Base-by-base conservation (phyloP, 1,284 basidiomycete genomes). In the Cryptococcus deneoformans region DNA sequence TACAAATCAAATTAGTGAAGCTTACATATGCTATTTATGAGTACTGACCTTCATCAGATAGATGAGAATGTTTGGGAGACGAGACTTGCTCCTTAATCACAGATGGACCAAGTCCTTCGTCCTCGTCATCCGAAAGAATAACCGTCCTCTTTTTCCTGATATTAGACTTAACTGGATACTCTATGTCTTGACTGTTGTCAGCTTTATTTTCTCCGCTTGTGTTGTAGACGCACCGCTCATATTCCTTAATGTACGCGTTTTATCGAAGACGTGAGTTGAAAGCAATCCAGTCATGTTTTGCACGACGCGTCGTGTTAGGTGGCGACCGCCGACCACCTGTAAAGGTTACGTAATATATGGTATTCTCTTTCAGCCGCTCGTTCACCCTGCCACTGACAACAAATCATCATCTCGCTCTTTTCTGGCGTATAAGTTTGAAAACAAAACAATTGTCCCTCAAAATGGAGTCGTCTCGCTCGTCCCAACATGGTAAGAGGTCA, bases 61-160 rank as follows among this genome's bases (percentile, higher is more conserved):
- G 36, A 57, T 54, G 50, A 59, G 58, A 50, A 46, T 60, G 59
- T 20, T 44, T 37, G 24, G 46, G 47, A 11, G 38, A 43, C 12
- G 29, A 29, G 29, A 29, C 29, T 4, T 29, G 29, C 29, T 29
- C 29, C 29, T 29, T 29, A 29, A 29, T 29, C 29, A 37, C 47
- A 34, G 57, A 56, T 44, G 47, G 24, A 24, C 54, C 54, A 1
- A 50, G 47, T n/a, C 49, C 59, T 37, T 78, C 79, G 34, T 76
- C 79, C 57, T 87, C 87, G 35, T 87, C 84, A 57, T 89, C 87
- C 0, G 87, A 88, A 45, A 84, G 80, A 5, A 87, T 68, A 40
- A 88, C 78, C 50, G 84, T 82, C 60, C 86, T 80, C 69, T 82
- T 84, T 77, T 88, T 57, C 47, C 51, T 50, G 20, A 56, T 52